These are phyloP conservation scores for Akanthomyces dipterigenus DNA, from an alignment of 2,329 filamentous ascomycete species.

Conservation along the genomic window DNA sequence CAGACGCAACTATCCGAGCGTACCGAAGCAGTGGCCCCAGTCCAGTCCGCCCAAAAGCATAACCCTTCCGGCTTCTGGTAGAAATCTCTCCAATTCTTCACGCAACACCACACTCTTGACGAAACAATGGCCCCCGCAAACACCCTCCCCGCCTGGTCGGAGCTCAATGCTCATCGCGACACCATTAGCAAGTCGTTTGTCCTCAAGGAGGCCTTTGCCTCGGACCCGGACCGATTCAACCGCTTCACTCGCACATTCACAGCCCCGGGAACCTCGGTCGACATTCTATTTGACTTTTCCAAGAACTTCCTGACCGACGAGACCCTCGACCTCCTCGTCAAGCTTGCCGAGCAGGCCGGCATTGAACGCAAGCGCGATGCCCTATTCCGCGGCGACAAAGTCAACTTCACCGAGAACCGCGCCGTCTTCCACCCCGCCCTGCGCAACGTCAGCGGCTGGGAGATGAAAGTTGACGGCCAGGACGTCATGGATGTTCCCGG, in stretches of 20 bases:
- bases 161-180: constrained; percentile 86
- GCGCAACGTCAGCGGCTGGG: constrained; percentile 80
- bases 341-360: constrained; percentile 86
- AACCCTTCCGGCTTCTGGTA: background rate
- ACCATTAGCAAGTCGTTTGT: constrained; percentile 81
- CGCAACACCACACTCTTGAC: background rate
- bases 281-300: constrained; percentile 96
- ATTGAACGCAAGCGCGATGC: constrained; percentile 90
- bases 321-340: constrained; percentile 76
- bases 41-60: background rate
- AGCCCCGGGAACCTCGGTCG: constrained; percentile 72
- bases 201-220: constrained; percentile 85
- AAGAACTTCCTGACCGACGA: constrained; percentile 98
- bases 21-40: background rate
- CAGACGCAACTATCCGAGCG: background rate
- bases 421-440: constrained; percentile 94
- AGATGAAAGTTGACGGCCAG: constrained; percentile 77
- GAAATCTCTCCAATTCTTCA: background rate
- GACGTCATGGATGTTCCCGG: constrained; percentile 88
- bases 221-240: constrained; percentile 80
- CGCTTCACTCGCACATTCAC: constrained; percentile 85
- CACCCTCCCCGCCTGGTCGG: constrained; percentile 79
- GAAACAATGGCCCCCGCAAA: constrained; percentile 70
- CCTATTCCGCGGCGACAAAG: constrained; percentile 97
- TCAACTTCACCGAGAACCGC: constrained; percentile 97